Evolutionary conservation across 2,329 filamentous ascomycete genomes (phyloP).

Genomic region (Fusarium nurragi): DNA sequence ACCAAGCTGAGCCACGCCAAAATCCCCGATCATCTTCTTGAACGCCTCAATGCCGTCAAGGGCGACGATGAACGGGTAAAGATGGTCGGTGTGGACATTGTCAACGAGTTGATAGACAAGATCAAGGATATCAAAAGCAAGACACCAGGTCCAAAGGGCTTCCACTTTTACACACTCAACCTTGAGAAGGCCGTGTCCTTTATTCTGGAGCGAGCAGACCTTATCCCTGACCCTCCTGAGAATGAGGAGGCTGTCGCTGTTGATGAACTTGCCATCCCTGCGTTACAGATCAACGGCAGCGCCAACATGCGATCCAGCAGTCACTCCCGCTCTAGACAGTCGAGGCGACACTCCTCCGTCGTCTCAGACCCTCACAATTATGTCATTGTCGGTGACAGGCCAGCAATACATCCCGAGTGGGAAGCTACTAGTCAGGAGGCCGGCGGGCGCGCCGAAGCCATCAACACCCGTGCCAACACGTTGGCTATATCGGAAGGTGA

Average conservation of each 20-base stretch:
- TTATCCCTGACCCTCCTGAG: conserved; percentile 75
- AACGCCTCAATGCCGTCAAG: conserved; percentile 76
- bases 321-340: conserved; percentile 48
- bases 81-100: conserved; percentile 79
- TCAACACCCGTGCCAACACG: conserved; percentile 84
- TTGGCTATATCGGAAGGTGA: conserved; percentile 95
- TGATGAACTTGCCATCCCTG: conserved; percentile 48
- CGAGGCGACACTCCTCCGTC: conserved; percentile 77
- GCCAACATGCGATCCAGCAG: conserved; percentile 47
- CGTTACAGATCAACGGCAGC: conserved; percentile 61
- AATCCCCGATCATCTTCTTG: conserved; percentile 76
- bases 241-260: conserved; percentile 63
- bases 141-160: conserved; percentile 74
- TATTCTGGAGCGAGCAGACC: conserved; percentile 83
- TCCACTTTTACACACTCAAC: conserved; percentile 98
- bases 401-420: conserved; percentile 68
- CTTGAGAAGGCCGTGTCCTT: conserved; percentile 96
- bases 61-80: conserved; percentile 86
- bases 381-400: conserved; percentile 77
- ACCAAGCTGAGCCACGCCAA: conserved; percentile 93
- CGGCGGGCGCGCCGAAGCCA: conserved; percentile 74
- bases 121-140: conserved; percentile 72
- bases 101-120: conserved; percentile 83
- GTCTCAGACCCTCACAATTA: conserved; percentile 89
- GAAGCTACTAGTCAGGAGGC: conserved; percentile 82